phyloP scores from a whole-genome alignment of 306 rosid genomes.

The Oemleria cerasiformis region DNA sequence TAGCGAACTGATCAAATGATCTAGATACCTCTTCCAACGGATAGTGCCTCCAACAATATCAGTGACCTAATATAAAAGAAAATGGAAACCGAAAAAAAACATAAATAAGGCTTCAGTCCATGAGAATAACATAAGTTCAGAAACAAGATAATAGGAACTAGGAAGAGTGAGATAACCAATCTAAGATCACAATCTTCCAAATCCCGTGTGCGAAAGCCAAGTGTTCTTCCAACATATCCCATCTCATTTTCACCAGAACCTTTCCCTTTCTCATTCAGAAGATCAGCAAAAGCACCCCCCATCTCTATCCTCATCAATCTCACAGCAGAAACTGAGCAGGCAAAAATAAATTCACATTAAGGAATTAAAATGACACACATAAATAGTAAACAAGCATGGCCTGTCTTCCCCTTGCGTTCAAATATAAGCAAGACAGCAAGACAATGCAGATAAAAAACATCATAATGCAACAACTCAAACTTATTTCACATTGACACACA shows the following conservation, averaged over 20 bases:
- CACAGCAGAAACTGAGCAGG: constrained; percentile 63
- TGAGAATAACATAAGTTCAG: not conserved
- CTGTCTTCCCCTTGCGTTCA: not conserved
- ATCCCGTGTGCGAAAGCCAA: constrained; percentile 74
- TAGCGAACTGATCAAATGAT: constrained; percentile 70
- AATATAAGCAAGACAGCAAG: not conserved
- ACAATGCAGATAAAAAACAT: constrained; percentile 16
- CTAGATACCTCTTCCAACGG: constrained; percentile 92
- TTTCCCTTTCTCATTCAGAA: constrained; percentile 86
- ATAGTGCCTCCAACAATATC: constrained; percentile 82
- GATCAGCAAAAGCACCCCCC: constrained; percentile 96
- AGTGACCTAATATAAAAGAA: constrained; percentile 51
- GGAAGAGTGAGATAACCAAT: constrained; percentile 48
- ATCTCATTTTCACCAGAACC: constrained; percentile 94
- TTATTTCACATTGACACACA: not conserved
- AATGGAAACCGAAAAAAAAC: not conserved
- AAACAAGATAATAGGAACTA: constrained; percentile 20
- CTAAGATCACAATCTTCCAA: constrained; percentile 77
- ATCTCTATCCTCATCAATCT: constrained; percentile 85
- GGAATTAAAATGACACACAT: not conserved
- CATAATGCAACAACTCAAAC: not conserved
- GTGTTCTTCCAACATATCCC: constrained; percentile 81
- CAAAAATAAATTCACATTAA: constrained; percentile 14
- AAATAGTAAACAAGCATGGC: not conserved
- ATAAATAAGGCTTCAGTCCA: not conserved